Evolutionary conservation across 768 basidiomycete genomes (phyloP), one percentile per base, ranked within the genome.

Genomic region (Boletus patriciae): DNA sequence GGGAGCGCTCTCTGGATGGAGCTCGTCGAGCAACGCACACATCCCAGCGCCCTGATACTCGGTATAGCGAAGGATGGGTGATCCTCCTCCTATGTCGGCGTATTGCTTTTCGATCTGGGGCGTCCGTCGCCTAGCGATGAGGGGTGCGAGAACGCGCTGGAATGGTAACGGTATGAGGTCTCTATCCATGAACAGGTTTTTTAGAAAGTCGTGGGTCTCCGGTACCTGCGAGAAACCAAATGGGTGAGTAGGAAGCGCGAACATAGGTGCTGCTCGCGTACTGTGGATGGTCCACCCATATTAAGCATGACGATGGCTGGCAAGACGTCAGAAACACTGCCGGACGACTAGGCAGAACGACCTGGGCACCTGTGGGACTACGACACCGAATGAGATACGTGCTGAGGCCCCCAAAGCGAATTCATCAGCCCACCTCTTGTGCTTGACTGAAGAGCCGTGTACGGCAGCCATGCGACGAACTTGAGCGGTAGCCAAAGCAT

Each of bases 201-300:
- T 90, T 55, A 99, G 81, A 74, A 98, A 99, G 73, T 89, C 87
- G 68, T 93, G 80, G 8, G 97, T 98, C 77, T 98, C 96, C 5
- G 87, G 77, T 41, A 97, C 89, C 93, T 97, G 66, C 18, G 45
- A 29, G 43, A 64, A 47, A 45, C 15, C 15, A 51, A 40, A 15
- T 27, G 8, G 62, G 50, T 59, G 52, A 59, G 48, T 50, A 18
- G 4, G 41, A 7, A 25, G 40, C 19, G 16, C 18, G 15, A 33
- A 42, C 27, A 1, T 15, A 23, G 44, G 25, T 48, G 38, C 29
- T n/a, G 46, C 48, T 36, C 37, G 76, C 84, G 64, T 67, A 94
- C 93, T 55, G 93, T 95, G 49, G 90, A 83, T 23, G 96, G 97
- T 2, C 97, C 97, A 43, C 97, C 97, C 97, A 99, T 99, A 74